These are phyloP conservation scores for Gymnopilus dilepis DNA, from an alignment of 768 basidiomycete genomes.

Conservation along the genomic window DNA sequence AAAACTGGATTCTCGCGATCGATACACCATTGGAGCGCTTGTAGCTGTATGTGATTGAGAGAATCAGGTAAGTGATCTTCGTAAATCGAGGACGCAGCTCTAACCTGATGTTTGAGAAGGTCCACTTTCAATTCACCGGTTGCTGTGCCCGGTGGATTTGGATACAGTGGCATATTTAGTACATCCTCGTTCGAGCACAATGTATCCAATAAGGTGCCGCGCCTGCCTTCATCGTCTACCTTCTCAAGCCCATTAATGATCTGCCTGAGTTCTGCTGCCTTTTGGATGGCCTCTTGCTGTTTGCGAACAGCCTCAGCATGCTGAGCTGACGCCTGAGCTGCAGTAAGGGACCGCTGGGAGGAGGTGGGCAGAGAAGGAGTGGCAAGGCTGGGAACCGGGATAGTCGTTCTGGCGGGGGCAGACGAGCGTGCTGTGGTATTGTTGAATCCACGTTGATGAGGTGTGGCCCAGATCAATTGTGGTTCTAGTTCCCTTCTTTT, in stretches of 20 bases:
- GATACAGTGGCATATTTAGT: conserved; percentile 70
- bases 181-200: conserved; percentile 75
- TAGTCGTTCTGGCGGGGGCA: conserved; percentile 2
- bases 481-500: conserved; percentile 67
- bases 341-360: conserved; percentile 13
- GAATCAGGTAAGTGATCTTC: neutral
- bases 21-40: conserved; percentile 88
- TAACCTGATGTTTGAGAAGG: conserved; percentile 83
- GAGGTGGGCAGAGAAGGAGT: conserved; percentile 4
- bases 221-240: conserved; percentile 77
- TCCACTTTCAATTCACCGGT: conserved; percentile 73
- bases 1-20: conserved; percentile 78
- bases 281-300: conserved; percentile 58
- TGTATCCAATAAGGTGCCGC: conserved; percentile 71
- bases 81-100: neutral
- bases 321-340: conserved; percentile 40
- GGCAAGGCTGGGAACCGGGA: neutral
- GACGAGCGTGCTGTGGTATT: conserved; percentile 24
- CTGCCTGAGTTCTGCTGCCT: conserved; percentile 69
- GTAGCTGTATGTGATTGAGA: conserved; percentile 50
- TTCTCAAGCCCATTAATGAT: conserved; percentile 73
- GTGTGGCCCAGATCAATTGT: conserved; percentile 75
- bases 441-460: conserved; percentile 63
- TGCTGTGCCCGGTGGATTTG: conserved; percentile 70
- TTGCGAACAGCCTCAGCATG: conserved; percentile 43